Conservation (phyloP, 768 basidiomycete genomes). For the Rickenella mellea region DNA sequence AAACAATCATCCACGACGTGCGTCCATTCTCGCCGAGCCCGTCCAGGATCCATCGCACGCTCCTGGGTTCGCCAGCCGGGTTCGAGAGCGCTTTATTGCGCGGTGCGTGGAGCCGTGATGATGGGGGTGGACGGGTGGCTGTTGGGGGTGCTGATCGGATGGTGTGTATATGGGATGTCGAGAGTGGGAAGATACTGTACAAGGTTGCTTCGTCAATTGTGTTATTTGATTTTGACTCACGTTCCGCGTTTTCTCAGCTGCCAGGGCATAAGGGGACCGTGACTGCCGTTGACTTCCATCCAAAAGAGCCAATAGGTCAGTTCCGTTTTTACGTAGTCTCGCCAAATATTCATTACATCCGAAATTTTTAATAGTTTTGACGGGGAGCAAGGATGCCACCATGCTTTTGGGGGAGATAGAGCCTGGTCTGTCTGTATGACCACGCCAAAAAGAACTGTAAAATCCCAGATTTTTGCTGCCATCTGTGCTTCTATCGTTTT, state of each 20-base stretch:
- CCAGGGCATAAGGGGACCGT: slow-evolving; percentile 97
- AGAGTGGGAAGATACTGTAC: slow-evolving; percentile 65
- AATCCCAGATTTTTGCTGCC: no score
- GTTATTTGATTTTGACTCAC: neutral
- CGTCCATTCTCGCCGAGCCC: slow-evolving; percentile 88
- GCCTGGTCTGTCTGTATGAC: slow-evolving; percentile 38
- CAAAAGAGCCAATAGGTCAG: slow-evolving; percentile 90
- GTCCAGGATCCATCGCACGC: slow-evolving; percentile 66
- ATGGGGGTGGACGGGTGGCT: slow-evolving; percentile 72
- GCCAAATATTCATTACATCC: neutral
- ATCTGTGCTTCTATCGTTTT: no score
- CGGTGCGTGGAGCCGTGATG: slow-evolving; percentile 82
- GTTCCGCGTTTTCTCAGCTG: slow-evolving; percentile 34
- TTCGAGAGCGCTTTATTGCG: slow-evolving; percentile 84
- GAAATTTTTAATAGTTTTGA: slow-evolving; percentile 51
- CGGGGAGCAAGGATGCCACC: slow-evolving; percentile 86
- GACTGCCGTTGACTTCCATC: slow-evolving; percentile 92
- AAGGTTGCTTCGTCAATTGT: slow-evolving; percentile 42
- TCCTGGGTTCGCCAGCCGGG: slow-evolving; percentile 84
- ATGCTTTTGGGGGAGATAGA: slow-evolving; percentile 91
- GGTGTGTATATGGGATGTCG: slow-evolving; percentile 82
- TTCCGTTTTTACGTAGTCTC: neutral
- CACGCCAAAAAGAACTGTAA: no score
- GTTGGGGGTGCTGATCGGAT: slow-evolving; percentile 87
- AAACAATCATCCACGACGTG: slow-evolving; percentile 84